Evolutionary conservation across 176 grass and related monocot species (phyloP).

Genomic region (Oryza nivara): DNA sequence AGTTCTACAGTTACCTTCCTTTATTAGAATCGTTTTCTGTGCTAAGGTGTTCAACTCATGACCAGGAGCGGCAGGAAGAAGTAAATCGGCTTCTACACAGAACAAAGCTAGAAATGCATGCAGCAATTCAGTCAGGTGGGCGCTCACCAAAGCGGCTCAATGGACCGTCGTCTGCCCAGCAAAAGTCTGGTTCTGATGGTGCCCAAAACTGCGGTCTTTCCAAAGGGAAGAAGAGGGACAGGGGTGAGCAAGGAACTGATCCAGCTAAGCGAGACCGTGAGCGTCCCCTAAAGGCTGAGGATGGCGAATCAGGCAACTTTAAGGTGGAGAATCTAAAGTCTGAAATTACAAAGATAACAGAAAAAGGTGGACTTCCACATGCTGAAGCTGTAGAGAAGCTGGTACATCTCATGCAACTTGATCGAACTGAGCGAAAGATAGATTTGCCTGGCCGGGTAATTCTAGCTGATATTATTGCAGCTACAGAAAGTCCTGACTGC

Average conservation of each 20-base stretch:
- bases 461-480: constrained; percentile 74
- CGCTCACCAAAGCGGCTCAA: constrained; percentile 68
- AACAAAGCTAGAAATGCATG: constrained; percentile 79
- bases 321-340: constrained; percentile 58
- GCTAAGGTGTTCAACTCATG: constrained; percentile 26
- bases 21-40: constrained; percentile 10
- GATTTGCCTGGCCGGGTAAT: constrained; percentile 56
- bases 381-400: constrained; percentile 73
- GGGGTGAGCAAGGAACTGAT: constrained; percentile 51
- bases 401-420: constrained; percentile 69
- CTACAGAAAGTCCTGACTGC: constrained; percentile 63
- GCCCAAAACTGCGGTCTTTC: constrained; percentile 50
- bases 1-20: constrained; percentile 30
- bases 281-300: constrained; percentile 45
- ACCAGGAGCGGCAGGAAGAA: constrained; percentile 83
- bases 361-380: constrained; percentile 61
- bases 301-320: constrained; percentile 42
- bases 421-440: constrained; percentile 67
- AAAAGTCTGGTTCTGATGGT: constrained; percentile 46
- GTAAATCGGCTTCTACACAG: constrained; percentile 73
- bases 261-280: constrained; percentile 54
- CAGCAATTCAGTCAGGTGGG: constrained; percentile 66
- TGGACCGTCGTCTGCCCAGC: constrained; percentile 55
- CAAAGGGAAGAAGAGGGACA: constrained; percentile 74
- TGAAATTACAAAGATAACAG: constrained; percentile 60